A percentile compares a stretch with the other conserved stretches of the same genome.
These are phyloP conservation scores for Stephanodiscus minutulus DNA, from an alignment of 108 stramenopile genomes.

Conservation along the genomic window DNA sequence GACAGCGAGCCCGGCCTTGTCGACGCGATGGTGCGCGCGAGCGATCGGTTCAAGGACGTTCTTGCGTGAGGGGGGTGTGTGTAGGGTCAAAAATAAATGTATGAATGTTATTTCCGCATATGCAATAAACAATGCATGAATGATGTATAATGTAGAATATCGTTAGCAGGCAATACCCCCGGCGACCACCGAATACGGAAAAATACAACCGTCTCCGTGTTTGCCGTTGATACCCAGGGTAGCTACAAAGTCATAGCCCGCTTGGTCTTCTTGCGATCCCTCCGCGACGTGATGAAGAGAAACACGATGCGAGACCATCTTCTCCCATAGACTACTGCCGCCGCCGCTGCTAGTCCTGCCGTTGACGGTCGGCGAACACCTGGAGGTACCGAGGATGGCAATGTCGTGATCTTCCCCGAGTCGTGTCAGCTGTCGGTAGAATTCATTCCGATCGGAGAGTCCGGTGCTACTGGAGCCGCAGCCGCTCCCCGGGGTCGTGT, in stretches of 20 bases:
- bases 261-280: constrained; percentile 30
- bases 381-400: constrained; percentile 35
- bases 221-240: constrained; percentile 3
- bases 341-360: neutral
- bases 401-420: constrained; percentile 43
- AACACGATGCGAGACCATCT: constrained; percentile 46
- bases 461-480: constrained; percentile 24
- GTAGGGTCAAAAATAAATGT: no score
- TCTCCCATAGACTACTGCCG: constrained; percentile 38
- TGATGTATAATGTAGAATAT: no score
- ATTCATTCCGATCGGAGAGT: constrained; percentile 47
- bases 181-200: constrained; percentile 35
- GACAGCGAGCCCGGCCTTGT: no score
- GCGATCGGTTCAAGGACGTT: no score
- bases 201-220: constrained; percentile 18
- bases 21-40: no score
- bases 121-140: no score
- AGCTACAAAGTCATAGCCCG: constrained; percentile 44
- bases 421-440: constrained; percentile 48
- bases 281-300: constrained; percentile 39
- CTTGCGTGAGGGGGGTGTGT: no score
- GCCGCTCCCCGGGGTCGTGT: constrained; percentile 10
- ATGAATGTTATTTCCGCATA: no score
- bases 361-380: neutral
- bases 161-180: constrained; percentile 34